phyloP scores from a whole-genome alignment of 2,329 filamentous ascomycete genomes.

The Sporothrix humicola region DNA sequence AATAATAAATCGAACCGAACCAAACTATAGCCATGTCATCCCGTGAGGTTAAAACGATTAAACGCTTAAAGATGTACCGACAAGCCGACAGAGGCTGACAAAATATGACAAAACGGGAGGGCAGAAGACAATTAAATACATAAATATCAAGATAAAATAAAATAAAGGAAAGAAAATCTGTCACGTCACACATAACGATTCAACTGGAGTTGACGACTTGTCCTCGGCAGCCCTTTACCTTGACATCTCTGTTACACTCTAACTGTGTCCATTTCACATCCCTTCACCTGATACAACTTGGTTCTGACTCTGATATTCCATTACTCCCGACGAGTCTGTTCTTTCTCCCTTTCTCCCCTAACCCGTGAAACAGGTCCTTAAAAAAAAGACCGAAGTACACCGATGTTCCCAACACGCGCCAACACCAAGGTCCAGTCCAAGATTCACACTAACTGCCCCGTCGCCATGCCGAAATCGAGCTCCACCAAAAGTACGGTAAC shows the following conservation, averaged over 20 bases:
- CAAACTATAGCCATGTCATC: neutral
- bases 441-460: neutral
- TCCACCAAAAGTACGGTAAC: neutral
- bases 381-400: conserved; percentile 8
- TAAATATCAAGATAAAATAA: neutral
- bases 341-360: neutral
- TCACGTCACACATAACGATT: neutral
- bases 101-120: conserved; percentile 7
- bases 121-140: neutral
- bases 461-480: neutral
- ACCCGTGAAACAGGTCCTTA: neutral
- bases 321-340: neutral
- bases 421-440: neutral
- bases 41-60: neutral
- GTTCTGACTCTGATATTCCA: neutral
- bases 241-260: conserved; percentile 1
- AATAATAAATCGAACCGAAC: conserved; percentile 2
- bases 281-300: neutral
- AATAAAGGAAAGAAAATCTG: neutral
- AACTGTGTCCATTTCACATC: neutral
- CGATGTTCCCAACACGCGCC: neutral
- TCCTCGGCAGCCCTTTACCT: neutral
- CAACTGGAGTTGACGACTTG: neutral
- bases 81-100: conserved; percentile 6
- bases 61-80: neutral